A percentile compares a stretch with the other conserved stretches of the same genome.
Evolutionary conservation across 768 basidiomycete genomes (phyloP).

Genomic region (Mrakia blollopis): DNA sequence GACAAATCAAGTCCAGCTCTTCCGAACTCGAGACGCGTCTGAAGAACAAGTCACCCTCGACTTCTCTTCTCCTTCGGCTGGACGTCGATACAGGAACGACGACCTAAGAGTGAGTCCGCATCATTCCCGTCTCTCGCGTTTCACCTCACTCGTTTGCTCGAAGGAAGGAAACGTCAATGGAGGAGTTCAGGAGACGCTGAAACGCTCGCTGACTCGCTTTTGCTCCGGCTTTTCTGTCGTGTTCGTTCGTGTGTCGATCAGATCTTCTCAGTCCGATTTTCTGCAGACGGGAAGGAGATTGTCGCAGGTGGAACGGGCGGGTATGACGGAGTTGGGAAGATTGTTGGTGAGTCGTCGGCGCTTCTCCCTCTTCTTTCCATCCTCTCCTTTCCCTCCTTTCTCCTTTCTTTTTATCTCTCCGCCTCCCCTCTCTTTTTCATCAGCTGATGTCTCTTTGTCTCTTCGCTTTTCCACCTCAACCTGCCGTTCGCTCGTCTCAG

Average conservation of each 20-base stretch:
- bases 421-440: slow-evolving; percentile 1
- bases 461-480: not conserved
- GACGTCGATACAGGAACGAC: slow-evolving; percentile 15
- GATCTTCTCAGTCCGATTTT: slow-evolving; percentile 93
- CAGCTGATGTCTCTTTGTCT: not conserved
- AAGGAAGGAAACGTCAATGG: too few relatives aligned
- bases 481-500: slow-evolving; percentile 46
- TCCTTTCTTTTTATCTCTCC: not conserved
- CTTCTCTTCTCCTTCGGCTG: slow-evolving; percentile 32
- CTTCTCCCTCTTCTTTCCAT: not conserved
- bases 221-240: too few relatives aligned
- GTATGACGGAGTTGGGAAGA: slow-evolving; percentile 34
- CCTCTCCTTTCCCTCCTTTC: not conserved
- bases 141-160: too few relatives aligned
- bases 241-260: slow-evolving; percentile 43
- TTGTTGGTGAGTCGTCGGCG: slow-evolving; percentile 30
- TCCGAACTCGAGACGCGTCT: slow-evolving; percentile 38
- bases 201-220: too few relatives aligned
- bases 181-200: too few relatives aligned
- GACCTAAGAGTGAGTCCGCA: slow-evolving; percentile 20
- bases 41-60: slow-evolving; percentile 25
- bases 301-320: slow-evolving; percentile 71
- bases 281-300: slow-evolving; percentile 91
- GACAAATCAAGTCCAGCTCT: slow-evolving; percentile 42
- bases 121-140: slow-evolving; percentile 18